phyloP scores from a whole-genome alignment of 2,329 filamentous ascomycete species.

The Diaporthe sp. region DNA sequence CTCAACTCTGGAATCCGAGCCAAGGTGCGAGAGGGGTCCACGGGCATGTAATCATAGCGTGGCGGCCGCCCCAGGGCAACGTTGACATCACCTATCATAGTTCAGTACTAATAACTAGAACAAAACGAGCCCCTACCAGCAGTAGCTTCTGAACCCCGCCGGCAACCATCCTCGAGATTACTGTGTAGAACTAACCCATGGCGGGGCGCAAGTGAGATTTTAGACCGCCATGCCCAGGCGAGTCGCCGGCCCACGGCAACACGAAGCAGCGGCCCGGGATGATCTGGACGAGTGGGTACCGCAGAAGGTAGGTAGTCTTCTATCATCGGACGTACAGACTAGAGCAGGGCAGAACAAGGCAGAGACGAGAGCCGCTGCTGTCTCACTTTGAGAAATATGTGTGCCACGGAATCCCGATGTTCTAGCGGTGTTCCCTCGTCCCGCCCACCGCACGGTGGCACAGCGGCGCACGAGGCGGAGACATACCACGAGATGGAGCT shows the following conservation, averaged over 20 bases:
- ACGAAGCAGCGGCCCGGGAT: conserved; percentile 4
- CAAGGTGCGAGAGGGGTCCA: not conserved
- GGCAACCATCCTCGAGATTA: not conserved
- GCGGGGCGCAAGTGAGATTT: conserved; percentile 5
- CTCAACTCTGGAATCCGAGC: not conserved
- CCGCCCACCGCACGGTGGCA: not conserved
- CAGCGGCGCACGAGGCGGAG: conserved; percentile 28
- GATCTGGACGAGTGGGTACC: not conserved
- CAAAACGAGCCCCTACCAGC: not conserved
- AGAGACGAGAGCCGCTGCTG: not conserved
- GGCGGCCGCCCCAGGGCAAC: not conserved
- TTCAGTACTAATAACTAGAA: not conserved
- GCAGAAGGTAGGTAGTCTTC: not conserved
- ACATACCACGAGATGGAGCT: conserved; percentile 34
- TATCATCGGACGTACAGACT: not conserved
- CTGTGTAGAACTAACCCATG: not conserved
- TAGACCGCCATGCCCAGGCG: not conserved
- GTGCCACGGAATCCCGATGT: conserved; percentile 21
- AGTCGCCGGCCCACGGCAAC: conserved; percentile 8
- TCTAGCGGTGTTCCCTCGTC: conserved; percentile 28
- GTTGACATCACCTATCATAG: not conserved
- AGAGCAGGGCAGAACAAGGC: not conserved
- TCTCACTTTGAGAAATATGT: conserved; percentile 6
- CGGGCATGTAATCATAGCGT: not conserved
- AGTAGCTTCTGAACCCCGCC: not conserved